Percentiles rank a stretch among this genome's conserved stretches.
Conservation (phyloP, 2,329 filamentous ascomycete species). For the Sarocladiaceae sp. region DNA sequence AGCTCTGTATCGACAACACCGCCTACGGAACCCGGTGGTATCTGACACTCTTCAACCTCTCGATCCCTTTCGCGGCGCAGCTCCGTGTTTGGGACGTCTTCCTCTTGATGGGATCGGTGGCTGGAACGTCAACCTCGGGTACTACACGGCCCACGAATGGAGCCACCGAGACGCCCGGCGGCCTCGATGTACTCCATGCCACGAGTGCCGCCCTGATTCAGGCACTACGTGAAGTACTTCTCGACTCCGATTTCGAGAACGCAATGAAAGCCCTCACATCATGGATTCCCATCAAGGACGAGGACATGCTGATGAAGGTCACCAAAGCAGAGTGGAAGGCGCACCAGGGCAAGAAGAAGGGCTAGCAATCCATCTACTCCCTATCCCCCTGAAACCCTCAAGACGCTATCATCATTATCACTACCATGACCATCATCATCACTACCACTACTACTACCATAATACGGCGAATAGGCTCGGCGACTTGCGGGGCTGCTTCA, state of each 20-base stretch:
- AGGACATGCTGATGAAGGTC: conserved; percentile 88
- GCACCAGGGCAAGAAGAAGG: conserved; percentile 42
- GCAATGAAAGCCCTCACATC: conserved; percentile 95
- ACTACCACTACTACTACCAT: too few relatives aligned
- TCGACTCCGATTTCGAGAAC: conserved; percentile 94
- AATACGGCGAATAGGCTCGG: too few relatives aligned
- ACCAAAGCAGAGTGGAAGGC: conserved; percentile 80
- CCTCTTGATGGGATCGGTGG: conserved; percentile 70
- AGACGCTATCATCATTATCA: too few relatives aligned
- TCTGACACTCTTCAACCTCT: conserved; percentile 93
- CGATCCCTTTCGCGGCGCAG: conserved; percentile 88
- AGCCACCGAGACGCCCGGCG: conserved; percentile 24
- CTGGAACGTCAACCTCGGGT: background rate
- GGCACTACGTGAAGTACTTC: conserved; percentile 77
- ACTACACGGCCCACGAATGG: conserved; percentile 5
- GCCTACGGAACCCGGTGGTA: conserved; percentile 98
- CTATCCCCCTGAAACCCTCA: background rate
- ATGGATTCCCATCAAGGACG: conserved; percentile 89
- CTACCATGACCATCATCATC: too few relatives aligned
- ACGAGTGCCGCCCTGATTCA: conserved; percentile 86
- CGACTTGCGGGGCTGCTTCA: background rate
- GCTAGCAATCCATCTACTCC: conserved; percentile 20
- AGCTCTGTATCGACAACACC: conserved; percentile 75
- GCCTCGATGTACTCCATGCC: conserved; percentile 84
- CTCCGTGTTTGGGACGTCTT: conserved; percentile 97